Conservation (phyloP, 495 filamentous ascomycete genomes). For the Hyaloscypha bicolor region DNA sequence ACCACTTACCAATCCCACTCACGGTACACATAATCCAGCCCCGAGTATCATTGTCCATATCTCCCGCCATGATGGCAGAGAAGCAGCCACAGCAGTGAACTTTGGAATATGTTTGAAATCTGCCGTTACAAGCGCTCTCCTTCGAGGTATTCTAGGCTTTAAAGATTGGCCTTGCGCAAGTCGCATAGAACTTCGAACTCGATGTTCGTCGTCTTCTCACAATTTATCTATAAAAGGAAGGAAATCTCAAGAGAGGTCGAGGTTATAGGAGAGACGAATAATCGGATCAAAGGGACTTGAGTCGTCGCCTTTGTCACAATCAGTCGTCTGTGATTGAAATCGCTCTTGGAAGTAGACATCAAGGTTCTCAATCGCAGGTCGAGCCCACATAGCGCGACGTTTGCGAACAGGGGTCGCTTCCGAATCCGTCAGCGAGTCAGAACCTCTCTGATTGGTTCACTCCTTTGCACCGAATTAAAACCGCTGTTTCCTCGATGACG, state of each 20-base stretch:
- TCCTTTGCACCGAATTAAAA: background rate
- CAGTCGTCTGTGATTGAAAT: background rate
- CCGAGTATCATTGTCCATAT: slow-evolving; percentile 77
- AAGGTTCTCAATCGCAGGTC: slow-evolving; percentile 8
- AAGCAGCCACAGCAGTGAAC: background rate
- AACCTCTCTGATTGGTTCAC: background rate
- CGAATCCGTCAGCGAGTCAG: background rate
- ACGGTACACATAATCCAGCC: slow-evolving; percentile 92
- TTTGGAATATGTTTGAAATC: background rate
- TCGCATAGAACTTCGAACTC: background rate
- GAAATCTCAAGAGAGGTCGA: background rate
- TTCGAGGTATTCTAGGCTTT: background rate
- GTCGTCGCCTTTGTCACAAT: background rate
- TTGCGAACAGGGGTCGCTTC: background rate
- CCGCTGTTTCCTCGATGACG: background rate
- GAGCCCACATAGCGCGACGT: background rate
- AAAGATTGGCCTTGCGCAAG: background rate
- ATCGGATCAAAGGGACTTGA: background rate
- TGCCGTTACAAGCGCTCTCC: background rate
- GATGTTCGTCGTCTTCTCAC: background rate
- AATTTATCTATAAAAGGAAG: background rate
- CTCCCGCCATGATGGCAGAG: slow-evolving; percentile 23
- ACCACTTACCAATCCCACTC: slow-evolving; percentile 70
- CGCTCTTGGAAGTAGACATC: slow-evolving; percentile 15
- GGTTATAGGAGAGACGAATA: background rate